phyloP scores from a whole-genome alignment of 1,139 yeast genomes.

The Dujonia santamariae region DNA sequence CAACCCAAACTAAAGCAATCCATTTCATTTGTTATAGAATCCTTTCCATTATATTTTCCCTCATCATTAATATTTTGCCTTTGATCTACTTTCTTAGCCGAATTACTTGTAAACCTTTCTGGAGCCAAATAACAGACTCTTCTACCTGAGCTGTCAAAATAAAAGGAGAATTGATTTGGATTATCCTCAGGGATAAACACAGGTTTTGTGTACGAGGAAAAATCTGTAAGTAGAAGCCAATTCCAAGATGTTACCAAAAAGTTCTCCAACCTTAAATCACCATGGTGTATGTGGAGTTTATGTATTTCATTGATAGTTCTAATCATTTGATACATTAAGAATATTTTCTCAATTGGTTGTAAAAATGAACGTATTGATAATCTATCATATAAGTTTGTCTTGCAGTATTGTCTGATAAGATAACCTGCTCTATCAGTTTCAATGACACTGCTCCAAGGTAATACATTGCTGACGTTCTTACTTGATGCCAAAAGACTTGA shows the following conservation, averaged over 20 bases:
- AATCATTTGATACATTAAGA: conserved; percentile 80
- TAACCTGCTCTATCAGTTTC: conserved; percentile 95
- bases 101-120: conserved; percentile 64
- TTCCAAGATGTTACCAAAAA: conserved; percentile 85
- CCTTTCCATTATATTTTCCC: conserved; percentile 23
- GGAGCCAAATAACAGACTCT: conserved; percentile 93
- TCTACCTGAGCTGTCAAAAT: conserved; percentile 85
- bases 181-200: conserved; percentile 86
- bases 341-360: conserved; percentile 75
- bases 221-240: conserved; percentile 81
- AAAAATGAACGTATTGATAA: conserved; percentile 85
- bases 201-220: conserved; percentile 77
- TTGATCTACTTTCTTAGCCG: too few relatives aligned
- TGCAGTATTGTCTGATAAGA: conserved; percentile 74
- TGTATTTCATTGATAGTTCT: conserved; percentile 65
- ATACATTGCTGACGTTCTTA: conserved; percentile 38
- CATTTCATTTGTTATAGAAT: conserved; percentile 60
- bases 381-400: conserved; percentile 80
- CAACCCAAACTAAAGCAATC: conserved; percentile 92
- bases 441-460: conserved; percentile 70
- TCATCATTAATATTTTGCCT: conserved; percentile 25
- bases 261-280: conserved; percentile 90
- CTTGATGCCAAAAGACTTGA: conserved; percentile 38
- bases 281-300: conserved; percentile 61
- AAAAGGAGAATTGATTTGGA: conserved; percentile 91